A percentile compares a stretch with the other conserved stretches of the same genome.
These are phyloP conservation scores for Wickerhamomyces ciferrii DNA, from an alignment of 805 yeast genomes.

Conservation along the genomic window DNA sequence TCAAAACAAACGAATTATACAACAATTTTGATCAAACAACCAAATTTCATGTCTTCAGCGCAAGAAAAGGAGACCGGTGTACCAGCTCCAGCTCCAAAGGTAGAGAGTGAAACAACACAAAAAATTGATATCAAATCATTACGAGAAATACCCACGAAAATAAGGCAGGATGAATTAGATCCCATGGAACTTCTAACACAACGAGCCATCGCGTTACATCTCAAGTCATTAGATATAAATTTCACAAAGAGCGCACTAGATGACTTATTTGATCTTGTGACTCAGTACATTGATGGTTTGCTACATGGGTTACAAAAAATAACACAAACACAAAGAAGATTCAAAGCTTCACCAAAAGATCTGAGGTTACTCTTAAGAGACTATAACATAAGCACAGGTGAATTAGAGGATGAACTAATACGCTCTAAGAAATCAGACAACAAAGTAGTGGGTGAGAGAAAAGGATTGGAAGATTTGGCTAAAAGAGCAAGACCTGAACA, in stretches of 20 bases:
- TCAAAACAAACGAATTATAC: background rate
- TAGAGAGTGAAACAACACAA: background rate
- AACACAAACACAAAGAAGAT: conserved; percentile 57
- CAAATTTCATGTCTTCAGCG: background rate
- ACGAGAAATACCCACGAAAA: background rate
- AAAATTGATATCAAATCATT: background rate
- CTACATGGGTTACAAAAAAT: conserved; percentile 39
- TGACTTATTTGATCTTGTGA: conserved; percentile 29
- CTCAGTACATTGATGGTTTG: conserved; percentile 32
- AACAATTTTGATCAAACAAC: no score
- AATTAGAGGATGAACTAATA: conserved; percentile 31
- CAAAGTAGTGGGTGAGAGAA: conserved; percentile 1
- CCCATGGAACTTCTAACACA: conserved; percentile 27
- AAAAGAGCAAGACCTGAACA: conserved; percentile 10
- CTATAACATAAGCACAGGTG: conserved; percentile 34
- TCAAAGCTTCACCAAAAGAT: conserved; percentile 48
- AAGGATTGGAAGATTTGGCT: conserved; percentile 3
- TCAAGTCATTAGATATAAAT: conserved; percentile 27
- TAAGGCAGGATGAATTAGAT: conserved; percentile 6
- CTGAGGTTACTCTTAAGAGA: conserved; percentile 37
- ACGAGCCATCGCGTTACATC: conserved; percentile 30
- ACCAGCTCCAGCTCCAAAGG: background rate
- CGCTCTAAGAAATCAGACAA: conserved; percentile 12
- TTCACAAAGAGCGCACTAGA: conserved; percentile 31
- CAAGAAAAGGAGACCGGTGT: background rate